phyloP scores from a whole-genome alignment of 441 rosid genomes.

The Syzygium syzygioides region DNA sequence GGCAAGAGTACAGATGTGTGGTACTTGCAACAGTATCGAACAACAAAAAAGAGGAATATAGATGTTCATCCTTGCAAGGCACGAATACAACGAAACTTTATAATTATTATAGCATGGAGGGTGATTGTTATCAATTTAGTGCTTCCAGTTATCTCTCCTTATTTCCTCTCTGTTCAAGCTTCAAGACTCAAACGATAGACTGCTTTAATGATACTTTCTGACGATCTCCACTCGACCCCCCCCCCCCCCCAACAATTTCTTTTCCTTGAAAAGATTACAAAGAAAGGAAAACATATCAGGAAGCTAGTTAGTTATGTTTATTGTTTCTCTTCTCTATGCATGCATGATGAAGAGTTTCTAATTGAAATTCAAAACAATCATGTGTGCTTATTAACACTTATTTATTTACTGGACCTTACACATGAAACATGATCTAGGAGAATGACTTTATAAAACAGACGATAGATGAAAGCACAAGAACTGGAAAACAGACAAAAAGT shows the following conservation, averaged over 20 bases:
- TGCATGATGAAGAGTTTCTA: neutral
- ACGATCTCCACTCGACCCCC: neutral
- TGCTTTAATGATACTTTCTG: neutral
- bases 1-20: neutral
- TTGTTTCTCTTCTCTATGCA: neutral
- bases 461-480: neutral
- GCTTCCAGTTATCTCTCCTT: neutral
- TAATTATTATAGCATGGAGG: neutral
- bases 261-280: neutral
- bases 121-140: neutral
- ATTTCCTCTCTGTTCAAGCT: neutral
- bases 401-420: neutral
- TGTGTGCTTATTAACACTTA: neutral
- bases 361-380: neutral
- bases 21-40: neutral
- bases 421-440: neutral
- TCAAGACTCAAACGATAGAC: neutral
- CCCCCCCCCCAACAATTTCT: neutral
- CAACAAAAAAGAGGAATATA: neutral
- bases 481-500: neutral
- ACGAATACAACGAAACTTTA: neutral
- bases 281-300: neutral
- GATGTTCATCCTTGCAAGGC: neutral
- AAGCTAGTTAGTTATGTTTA: neutral
- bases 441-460: neutral